A percentile compares a stretch with the other conserved stretches of the same genome.
Evolutionary conservation across 2,329 filamentous ascomycete genomes (phyloP).

Genomic region (Trichophyton simii): DNA sequence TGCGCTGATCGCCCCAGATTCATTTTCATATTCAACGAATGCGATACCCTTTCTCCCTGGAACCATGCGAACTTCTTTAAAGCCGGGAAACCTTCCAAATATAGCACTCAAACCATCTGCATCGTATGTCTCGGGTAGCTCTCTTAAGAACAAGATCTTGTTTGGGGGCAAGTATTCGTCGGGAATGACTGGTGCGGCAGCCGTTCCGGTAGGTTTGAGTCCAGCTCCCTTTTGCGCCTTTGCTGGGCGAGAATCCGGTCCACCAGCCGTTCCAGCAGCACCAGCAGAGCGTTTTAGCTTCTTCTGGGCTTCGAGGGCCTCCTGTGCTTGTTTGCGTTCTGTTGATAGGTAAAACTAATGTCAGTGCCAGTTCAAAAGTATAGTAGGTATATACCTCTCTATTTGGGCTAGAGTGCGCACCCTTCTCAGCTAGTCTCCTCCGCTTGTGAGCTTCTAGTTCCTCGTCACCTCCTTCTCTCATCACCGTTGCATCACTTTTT

Average conservation of each 20-base stretch:
- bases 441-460: conserved; percentile 80
- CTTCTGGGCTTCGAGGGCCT: conserved; percentile 66
- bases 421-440: conserved; percentile 75
- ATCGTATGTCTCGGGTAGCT: conserved; percentile 76
- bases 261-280: conserved; percentile 32
- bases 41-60: conserved; percentile 79
- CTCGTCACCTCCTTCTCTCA: conserved; percentile 58
- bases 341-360: conserved; percentile 5
- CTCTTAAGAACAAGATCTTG: conserved; percentile 90
- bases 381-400: conserved; percentile 3
- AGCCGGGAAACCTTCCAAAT: conserved; percentile 83
- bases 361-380: conserved; percentile 14
- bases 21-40: conserved; percentile 91
- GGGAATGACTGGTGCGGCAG: conserved; percentile 63
- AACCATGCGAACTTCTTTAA: conserved; percentile 82
- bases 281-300: conserved; percentile 54
- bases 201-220: conserved; percentile 61
- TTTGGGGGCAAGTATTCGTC: conserved; percentile 97
- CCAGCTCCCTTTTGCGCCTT: conserved; percentile 61
- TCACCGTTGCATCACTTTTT: conserved; percentile 75
- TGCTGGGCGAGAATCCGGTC: conserved; percentile 41
- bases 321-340: conserved; percentile 70
- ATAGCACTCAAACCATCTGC: conserved; percentile 66
- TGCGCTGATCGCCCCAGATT: conserved; percentile 77
- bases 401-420: conserved; percentile 34